phyloP scores from a whole-genome alignment of 805 yeast genomes.

The Clavispora carvajalis region DNA sequence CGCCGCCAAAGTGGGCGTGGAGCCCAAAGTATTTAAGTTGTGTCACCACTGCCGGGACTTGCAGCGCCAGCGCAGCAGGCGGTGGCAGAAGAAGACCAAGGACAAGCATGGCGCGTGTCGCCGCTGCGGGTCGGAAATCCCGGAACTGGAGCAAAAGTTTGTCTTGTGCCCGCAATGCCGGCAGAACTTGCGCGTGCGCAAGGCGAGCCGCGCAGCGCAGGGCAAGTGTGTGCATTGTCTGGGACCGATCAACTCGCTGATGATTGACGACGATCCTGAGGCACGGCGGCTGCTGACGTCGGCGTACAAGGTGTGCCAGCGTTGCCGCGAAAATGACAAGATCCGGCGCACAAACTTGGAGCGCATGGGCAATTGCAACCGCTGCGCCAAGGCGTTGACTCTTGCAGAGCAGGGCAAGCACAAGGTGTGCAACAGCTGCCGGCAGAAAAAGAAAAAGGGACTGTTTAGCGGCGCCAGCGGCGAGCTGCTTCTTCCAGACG shows the following conservation, averaged over 20 bases:
- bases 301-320: conserved; percentile 55
- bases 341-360: conserved; percentile 52
- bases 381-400: conserved; percentile 51
- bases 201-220: conserved; percentile 53
- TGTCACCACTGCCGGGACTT: conserved; percentile 62
- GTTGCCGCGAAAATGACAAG: conserved; percentile 61
- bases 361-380: conserved; percentile 53
- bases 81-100: conserved; percentile 62
- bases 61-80: conserved; percentile 55
- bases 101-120: conserved; percentile 59
- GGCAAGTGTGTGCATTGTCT: conserved; percentile 69
- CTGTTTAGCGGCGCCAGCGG: conserved; percentile 4
- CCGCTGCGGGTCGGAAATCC: conserved; percentile 55
- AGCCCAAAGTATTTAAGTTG: conserved; percentile 44
- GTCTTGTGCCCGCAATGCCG: conserved; percentile 62
- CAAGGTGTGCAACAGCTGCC: conserved; percentile 53
- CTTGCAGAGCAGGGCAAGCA: conserved; percentile 44
- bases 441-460: conserved; percentile 46
- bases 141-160: conserved; percentile 44
- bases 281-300: conserved; percentile 18
- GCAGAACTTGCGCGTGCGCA: conserved; percentile 46
- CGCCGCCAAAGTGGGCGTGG: conserved; percentile 22
- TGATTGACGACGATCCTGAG: conserved; percentile 25
- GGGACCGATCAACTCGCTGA: conserved; percentile 46
- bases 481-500: neutral